Evolutionary conservation across 495 filamentous ascomycete species (phyloP).

Genomic region (Penicillium crystallinum): DNA sequence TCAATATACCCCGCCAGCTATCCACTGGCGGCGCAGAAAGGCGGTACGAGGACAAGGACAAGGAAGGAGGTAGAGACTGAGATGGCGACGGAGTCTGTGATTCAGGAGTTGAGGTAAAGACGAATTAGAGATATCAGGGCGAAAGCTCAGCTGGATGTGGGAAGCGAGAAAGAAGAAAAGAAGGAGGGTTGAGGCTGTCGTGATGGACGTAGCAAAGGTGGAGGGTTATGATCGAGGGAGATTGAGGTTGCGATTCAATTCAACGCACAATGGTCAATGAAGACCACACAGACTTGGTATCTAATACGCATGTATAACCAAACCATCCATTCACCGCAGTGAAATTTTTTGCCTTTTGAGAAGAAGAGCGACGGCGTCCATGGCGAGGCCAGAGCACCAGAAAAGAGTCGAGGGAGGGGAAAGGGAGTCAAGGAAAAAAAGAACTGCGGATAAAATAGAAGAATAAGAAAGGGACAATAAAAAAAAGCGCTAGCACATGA

Average conservation of each 20-base stretch:
- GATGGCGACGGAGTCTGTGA: not conserved
- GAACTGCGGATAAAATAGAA: constrained; percentile 27
- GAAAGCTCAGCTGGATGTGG: constrained; percentile 6
- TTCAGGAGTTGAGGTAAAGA: constrained; percentile 7
- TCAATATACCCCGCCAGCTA: constrained; percentile 1
- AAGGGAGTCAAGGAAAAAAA: constrained; percentile 31
- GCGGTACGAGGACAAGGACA: constrained; percentile 2
- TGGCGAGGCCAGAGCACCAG: constrained; percentile 37
- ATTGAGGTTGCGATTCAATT: constrained; percentile 18
- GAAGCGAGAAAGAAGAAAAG: constrained; percentile 9
- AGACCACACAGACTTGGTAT: constrained; percentile 23
- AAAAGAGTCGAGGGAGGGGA: constrained; percentile 45
- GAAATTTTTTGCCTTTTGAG: constrained; percentile 26
- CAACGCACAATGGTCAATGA: constrained; percentile 14
- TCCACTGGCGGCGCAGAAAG: not conserved
- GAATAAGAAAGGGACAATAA: constrained; percentile 43
- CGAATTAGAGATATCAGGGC: constrained; percentile 1
- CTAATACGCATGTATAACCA: constrained; percentile 22
- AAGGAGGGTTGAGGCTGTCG: constrained; percentile 12
- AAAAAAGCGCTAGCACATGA: constrained; percentile 30
- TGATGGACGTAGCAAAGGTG: constrained; percentile 1
- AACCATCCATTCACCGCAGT: constrained; percentile 22
- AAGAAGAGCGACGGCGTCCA: constrained; percentile 47
- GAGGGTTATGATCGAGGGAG: constrained; percentile 2
- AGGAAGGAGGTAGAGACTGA: constrained; percentile 1